Base-by-base conservation (phyloP, 805 yeast species). In the Schizosaccharomyces osmophilus region DNA sequence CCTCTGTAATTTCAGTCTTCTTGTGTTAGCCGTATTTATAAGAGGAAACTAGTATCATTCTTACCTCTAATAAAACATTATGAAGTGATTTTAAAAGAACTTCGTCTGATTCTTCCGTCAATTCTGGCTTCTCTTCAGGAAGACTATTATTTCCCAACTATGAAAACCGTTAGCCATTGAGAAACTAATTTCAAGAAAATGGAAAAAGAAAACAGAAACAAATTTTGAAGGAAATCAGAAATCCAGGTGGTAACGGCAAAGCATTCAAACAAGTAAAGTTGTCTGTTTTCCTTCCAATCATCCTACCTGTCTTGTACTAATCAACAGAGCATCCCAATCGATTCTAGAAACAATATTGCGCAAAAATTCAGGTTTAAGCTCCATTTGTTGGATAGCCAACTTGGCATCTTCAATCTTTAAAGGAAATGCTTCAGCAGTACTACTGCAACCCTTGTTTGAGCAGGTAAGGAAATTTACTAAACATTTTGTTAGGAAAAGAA, bases 401-500 rank as follows among this genome's bases (percentile, higher is more conserved):
- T 83, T 39, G 65, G 66, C 42, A 63, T 36, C 48, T 61, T 80
- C 78, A 69, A 78, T 90, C 63, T 77, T 76, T 62, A 93, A 77
- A 1, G 98, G 98, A 69, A 88, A 93, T 22, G 94, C 81, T 5
- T 81, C 80, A 15, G 79, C 78, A 5, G 90, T 78, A 15, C 81
- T 73, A 57, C 83, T 87, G 69, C 98, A 93, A 1, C 82, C 68
- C 68, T 84, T 83, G 64, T 87, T 85, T 0, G 97, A 88, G 73
- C 98, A 93, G 70, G 84, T 87, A 64, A 93, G 95, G 72, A 93
- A 93, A 72, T 93, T 93, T 13, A 97, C 86, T n/a, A 98, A 90
- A 17, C 36, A 29, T 24, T 22, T n/a, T 45, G 59, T 32, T 55
- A 29, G 19, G 13, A n/a, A 55, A 19, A 1, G 9, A 32, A n/a